Evolutionary conservation across 2,329 filamentous ascomycete genomes (phyloP).

Genomic region (Pseudogymnoascus sp.): DNA sequence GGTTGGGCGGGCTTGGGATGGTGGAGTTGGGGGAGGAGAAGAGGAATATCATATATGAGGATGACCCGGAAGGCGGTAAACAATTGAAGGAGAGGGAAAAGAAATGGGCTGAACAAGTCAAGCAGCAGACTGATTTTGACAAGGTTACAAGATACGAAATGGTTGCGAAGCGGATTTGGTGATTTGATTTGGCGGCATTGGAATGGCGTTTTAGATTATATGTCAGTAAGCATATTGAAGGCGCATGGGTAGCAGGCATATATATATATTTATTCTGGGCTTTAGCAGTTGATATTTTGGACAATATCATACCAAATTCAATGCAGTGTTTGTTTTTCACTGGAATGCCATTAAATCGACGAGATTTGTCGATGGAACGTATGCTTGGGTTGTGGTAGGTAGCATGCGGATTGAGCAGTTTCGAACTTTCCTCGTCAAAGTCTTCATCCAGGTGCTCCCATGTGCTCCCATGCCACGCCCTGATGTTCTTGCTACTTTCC

Average conservation of each 20-base stretch:
- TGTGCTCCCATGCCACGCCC: neutral
- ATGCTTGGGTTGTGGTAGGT: neutral
- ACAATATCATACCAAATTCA: neutral
- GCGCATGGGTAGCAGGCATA: neutral
- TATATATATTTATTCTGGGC: neutral
- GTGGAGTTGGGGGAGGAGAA: slow-evolving; percentile 87
- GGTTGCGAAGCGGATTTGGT: slow-evolving; percentile 97
- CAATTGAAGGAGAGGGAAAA: slow-evolving; percentile 56
- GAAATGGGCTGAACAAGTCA: slow-evolving; percentile 51
- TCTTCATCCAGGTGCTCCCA: neutral
- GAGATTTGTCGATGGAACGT: neutral
- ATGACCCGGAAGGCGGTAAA: slow-evolving; percentile 65
- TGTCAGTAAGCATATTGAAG: neutral
- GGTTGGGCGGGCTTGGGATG: slow-evolving; percentile 74
- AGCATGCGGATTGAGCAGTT: neutral
- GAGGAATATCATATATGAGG: slow-evolving; percentile 75
- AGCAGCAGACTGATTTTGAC: slow-evolving; percentile 53
- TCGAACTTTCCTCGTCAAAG: neutral
- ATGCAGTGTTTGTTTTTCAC: neutral
- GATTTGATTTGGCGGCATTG: slow-evolving; percentile 6
- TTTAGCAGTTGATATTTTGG: neutral
- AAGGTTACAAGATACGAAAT: slow-evolving; percentile 79
- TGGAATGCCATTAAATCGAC: neutral
- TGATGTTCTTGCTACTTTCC: neutral
- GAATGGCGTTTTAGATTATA: slow-evolving; percentile 9